Conservation (phyloP, 2,329 filamentous ascomycete species). For the Xylogone sp. region DNA sequence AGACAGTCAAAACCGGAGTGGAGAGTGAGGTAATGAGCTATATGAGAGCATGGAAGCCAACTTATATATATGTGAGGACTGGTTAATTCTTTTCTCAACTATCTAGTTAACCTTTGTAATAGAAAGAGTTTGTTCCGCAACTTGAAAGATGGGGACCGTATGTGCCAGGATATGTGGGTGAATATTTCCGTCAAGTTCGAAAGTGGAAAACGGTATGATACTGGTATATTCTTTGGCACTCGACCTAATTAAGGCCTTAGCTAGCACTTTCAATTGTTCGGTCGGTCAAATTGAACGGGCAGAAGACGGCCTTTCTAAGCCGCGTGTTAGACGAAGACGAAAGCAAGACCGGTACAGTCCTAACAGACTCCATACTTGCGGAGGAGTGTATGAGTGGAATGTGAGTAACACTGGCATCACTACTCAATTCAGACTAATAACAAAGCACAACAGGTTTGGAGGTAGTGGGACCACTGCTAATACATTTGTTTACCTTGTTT, state of each 20-base stretch:
- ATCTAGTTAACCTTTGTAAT: neutral
- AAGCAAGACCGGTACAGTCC: neutral
- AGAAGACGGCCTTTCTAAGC: neutral
- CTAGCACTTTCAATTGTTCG: neutral
- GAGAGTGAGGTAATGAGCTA: conserved; percentile 6
- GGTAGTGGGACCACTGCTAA: conserved; percentile 10
- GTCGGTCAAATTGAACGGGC: neutral
- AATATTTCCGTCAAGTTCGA: conserved; percentile 3
- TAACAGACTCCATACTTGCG: conserved; percentile 4
- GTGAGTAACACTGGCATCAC: neutral
- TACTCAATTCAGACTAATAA: neutral
- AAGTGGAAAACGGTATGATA: conserved; percentile 6
- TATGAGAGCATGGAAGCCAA: conserved; percentile 6
- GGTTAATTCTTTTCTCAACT: neutral
- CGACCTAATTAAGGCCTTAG: neutral
- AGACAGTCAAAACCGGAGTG: conserved; percentile 3
- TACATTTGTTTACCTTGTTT: conserved; percentile 5
- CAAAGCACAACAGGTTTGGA: conserved; percentile 3
- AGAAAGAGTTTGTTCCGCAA: conserved; percentile 7
- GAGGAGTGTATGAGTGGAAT: conserved; percentile 9
- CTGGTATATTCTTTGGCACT: neutral
- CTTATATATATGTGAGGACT: conserved; percentile 5
- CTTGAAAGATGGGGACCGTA: conserved; percentile 4
- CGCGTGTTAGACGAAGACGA: neutral
- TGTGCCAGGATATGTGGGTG: conserved; percentile 4